Evolutionary conservation across 345 rosid species (phyloP).

Genomic region (Pistacia atlantica): DNA sequence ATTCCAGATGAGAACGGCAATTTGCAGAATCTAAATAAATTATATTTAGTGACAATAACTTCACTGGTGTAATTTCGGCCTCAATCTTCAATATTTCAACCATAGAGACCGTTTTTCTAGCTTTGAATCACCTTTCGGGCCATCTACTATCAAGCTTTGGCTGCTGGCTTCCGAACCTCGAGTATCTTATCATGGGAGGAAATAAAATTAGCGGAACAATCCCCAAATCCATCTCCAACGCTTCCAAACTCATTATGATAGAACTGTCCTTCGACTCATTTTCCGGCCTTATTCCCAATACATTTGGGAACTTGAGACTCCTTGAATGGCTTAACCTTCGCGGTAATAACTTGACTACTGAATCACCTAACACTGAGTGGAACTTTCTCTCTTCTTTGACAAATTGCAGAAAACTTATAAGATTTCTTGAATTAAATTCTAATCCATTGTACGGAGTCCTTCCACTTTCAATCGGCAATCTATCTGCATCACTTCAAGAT

Average conservation of each 20-base stretch:
- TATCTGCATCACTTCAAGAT: neutral
- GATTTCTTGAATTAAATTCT: neutral
- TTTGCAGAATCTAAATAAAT: too few relatives aligned
- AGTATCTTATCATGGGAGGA: neutral
- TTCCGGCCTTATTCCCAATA: neutral
- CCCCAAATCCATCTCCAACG: constrained; percentile 16
- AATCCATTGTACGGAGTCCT: constrained; percentile 16
- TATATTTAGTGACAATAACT: too few relatives aligned
- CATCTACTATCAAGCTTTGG: constrained; percentile 16
- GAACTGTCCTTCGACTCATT: neutral
- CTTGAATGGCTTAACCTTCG: neutral
- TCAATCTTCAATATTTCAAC: too few relatives aligned
- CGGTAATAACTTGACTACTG: neutral
- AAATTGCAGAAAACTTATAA: neutral
- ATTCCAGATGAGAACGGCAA: too few relatives aligned
- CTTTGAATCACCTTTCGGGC: neutral
- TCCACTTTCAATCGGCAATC: constrained; percentile 16
- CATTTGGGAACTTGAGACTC: neutral
- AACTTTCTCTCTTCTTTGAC: constrained; percentile 2
- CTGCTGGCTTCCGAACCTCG: constrained; percentile 6
- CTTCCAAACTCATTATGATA: constrained; percentile 1
- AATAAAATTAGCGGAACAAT: constrained; percentile 15
- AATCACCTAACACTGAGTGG: neutral
- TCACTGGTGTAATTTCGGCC: too few relatives aligned
- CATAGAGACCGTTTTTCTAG: neutral